Percentiles rank a stretch among this genome's conserved stretches.
These are phyloP conservation scores for Cercis canadensis DNA, from an alignment of 306 rosid species.

Conservation along the genomic window DNA sequence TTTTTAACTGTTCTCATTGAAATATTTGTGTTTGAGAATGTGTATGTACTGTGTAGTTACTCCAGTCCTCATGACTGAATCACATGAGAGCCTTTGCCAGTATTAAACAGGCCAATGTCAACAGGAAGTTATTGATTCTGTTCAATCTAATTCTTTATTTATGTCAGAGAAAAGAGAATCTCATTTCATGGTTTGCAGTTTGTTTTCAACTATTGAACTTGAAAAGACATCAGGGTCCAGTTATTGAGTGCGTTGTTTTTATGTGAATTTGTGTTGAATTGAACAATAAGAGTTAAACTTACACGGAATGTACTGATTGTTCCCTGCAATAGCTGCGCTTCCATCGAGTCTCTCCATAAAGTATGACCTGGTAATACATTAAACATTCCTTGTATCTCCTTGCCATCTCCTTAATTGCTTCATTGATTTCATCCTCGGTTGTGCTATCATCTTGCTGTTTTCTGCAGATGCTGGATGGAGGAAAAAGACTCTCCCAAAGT, in stretches of 20 bases:
- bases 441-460: slow-evolving; percentile 26
- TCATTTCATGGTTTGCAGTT: no score
- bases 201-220: no score
- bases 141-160: not conserved
- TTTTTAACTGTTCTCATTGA: not conserved
- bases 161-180: slow-evolving; percentile 19
- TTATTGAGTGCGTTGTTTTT: no score
- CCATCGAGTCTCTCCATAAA: slow-evolving; percentile 63
- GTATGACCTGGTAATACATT: slow-evolving; percentile 78
- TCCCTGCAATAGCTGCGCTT: slow-evolving; percentile 48
- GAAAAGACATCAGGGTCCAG: no score
- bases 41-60: not conserved
- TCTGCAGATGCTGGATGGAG: slow-evolving; percentile 23
- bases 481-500: slow-evolving; percentile 60
- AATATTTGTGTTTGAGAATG: not conserved
- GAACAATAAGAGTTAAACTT: slow-evolving; percentile 45
- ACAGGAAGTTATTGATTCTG: not conserved
- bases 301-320: slow-evolving; percentile 44
- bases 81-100: not conserved
- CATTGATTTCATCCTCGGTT: slow-evolving; percentile 45
- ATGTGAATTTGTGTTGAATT: slow-evolving; percentile 1
- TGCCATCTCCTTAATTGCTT: slow-evolving; percentile 58
- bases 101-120: not conserved
- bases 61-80: not conserved
- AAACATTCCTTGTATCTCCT: slow-evolving; percentile 70